Conservation (phyloP, 1,139 yeast species). For the Debaryomycetaceae sp. region DNA sequence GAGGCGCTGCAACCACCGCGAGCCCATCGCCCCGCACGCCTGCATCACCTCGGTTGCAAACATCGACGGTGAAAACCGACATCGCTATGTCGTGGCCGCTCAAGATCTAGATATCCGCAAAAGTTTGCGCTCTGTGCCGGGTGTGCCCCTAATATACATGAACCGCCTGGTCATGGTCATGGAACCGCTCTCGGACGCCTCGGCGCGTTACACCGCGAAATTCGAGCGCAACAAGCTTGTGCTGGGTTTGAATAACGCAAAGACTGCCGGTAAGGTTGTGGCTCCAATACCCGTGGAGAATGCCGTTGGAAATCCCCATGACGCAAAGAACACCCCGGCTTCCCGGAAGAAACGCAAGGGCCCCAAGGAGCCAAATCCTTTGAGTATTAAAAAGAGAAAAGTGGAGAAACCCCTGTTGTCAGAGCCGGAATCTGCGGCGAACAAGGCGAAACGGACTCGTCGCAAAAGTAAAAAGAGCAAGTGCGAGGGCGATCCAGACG, state of each 20-base stretch:
- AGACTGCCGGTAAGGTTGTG: slow-evolving; percentile 22
- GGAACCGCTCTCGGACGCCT: slow-evolving; percentile 82
- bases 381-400: slow-evolving; percentile 68
- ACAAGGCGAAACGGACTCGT: slow-evolving; percentile 12
- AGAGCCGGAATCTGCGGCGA: slow-evolving; percentile 3
- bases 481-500: slow-evolving; percentile 3
- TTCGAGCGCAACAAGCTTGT: slow-evolving; percentile 60
- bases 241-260: slow-evolving; percentile 61
- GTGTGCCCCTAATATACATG: slow-evolving; percentile 81
- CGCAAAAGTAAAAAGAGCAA: slow-evolving; percentile 29
- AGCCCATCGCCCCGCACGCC: slow-evolving; percentile 59
- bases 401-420: slow-evolving; percentile 6
- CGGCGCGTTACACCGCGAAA: slow-evolving; percentile 40
- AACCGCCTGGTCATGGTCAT: slow-evolving; percentile 88
- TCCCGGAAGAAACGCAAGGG: slow-evolving; percentile 45
- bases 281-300: slow-evolving; percentile 1
- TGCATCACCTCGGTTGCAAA: slow-evolving; percentile 67
- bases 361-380: slow-evolving; percentile 72
- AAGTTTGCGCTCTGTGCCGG: slow-evolving; percentile 65
- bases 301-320: slow-evolving; percentile 11
- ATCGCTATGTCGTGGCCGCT: slow-evolving; percentile 80
- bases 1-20: slow-evolving; percentile 53
- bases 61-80: slow-evolving; percentile 71
- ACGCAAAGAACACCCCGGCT: slow-evolving; percentile 5
- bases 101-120: slow-evolving; percentile 65